phyloP scores from a whole-genome alignment of 306 rosid species.

The Citrullus mucosospermus region DNA sequence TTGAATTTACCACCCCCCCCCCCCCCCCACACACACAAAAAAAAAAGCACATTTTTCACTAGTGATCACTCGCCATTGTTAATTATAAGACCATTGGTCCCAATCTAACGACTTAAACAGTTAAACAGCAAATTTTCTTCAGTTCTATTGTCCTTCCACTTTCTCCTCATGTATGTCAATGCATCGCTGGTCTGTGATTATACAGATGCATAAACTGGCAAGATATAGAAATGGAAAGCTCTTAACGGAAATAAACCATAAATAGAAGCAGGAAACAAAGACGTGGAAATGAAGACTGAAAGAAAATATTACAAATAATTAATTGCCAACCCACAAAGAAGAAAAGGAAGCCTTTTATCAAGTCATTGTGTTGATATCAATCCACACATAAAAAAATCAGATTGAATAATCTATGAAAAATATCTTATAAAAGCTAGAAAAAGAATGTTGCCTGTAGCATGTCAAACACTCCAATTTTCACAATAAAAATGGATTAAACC shows the following conservation, averaged over 20 bases:
- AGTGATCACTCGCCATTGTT: no score
- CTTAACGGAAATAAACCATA: background rate
- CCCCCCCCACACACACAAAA: no score
- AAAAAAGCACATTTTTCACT: no score
- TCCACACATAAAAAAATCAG: background rate
- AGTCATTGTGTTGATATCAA: background rate
- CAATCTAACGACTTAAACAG: no score
- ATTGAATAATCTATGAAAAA: background rate
- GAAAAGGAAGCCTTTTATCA: no score
- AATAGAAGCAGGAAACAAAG: background rate
- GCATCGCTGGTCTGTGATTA: background rate
- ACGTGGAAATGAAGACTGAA: background rate
- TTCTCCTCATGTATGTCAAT: background rate
- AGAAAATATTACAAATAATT: background rate
- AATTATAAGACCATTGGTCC: no score
- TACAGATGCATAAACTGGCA: background rate
- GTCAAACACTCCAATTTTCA: background rate
- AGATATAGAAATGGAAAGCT: background rate
- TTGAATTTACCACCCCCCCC: background rate
- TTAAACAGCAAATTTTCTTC: background rate
- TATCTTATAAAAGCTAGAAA: background rate
- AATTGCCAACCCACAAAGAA: background rate
- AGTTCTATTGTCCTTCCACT: background rate
- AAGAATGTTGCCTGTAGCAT: background rate
- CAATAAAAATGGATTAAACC: slow-evolving; percentile 40